Percentiles rank a stretch among this genome's conserved stretches.
Evolutionary conservation across 179 eudicot genomes (phyloP).

Genomic region (Gypsophila paniculata): DNA sequence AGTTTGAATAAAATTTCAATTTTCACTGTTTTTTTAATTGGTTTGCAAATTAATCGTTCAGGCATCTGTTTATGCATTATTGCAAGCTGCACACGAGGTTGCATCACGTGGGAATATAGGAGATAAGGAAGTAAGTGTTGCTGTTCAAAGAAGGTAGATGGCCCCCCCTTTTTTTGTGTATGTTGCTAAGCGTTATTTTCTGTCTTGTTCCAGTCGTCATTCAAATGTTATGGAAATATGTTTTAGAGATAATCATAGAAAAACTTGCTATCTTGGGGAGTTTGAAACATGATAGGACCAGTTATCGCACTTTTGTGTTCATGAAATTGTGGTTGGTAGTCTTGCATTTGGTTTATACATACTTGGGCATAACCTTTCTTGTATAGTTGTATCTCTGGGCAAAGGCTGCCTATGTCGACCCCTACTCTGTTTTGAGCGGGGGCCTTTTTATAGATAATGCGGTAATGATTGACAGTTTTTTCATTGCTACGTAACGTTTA

Average conservation of each 20-base stretch:
- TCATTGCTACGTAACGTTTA: neutral
- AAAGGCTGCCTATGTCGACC: neutral
- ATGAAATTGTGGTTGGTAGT: too few relatives aligned
- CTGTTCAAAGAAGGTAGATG: slow-evolving; percentile 75
- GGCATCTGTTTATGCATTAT: slow-evolving; percentile 76
- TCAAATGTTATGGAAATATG: neutral
- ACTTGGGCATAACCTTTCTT: neutral
- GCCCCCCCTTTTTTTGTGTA: neutral
- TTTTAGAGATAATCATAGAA: neutral
- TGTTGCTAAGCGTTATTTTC: neutral
- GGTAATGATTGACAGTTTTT: neutral
- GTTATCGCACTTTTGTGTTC: neutral
- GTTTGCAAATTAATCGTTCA: slow-evolving; percentile 27
- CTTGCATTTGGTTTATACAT: too few relatives aligned
- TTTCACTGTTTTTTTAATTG: neutral
- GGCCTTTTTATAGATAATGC: neutral
- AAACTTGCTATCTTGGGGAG: neutral
- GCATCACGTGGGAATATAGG: slow-evolving; percentile 73
- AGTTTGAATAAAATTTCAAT: slow-evolving; percentile 1
- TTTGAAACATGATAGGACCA: neutral
- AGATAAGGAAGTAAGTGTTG: slow-evolving; percentile 65
- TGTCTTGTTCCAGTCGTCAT: neutral
- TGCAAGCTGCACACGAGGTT: slow-evolving; percentile 83
- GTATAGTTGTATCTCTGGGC: neutral
- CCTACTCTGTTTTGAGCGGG: neutral